phyloP scores from a whole-genome alignment of 1,284 basidiomycete genomes.

The Meira miltonrushii region DNA sequence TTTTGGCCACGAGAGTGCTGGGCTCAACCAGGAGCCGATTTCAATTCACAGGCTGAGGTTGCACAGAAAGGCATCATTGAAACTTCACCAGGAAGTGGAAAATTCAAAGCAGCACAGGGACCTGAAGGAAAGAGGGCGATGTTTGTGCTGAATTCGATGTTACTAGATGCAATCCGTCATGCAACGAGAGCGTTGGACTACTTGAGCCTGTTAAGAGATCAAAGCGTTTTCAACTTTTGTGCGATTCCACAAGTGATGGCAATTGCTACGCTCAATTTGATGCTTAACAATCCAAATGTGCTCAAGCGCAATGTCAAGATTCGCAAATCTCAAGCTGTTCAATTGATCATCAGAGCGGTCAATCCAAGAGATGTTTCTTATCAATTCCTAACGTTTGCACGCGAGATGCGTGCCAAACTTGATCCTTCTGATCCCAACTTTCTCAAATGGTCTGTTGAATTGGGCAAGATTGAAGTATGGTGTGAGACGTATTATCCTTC shows the following conservation, averaged over 20 bases:
- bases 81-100: slow-evolving; percentile 20
- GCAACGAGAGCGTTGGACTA: slow-evolving; percentile 84
- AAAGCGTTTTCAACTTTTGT: slow-evolving; percentile 92
- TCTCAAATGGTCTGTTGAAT: slow-evolving; percentile 40
- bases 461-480: slow-evolving; percentile 47
- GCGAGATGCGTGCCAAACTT: slow-evolving; percentile 75
- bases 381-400: slow-evolving; percentile 77
- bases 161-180: slow-evolving; percentile 81
- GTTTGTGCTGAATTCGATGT: slow-evolving; percentile 66
- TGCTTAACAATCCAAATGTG: slow-evolving; percentile 90
- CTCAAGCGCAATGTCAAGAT: slow-evolving; percentile 91
- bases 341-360: slow-evolving; percentile 84
- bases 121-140: slow-evolving; percentile 39
- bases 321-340: slow-evolving; percentile 80
- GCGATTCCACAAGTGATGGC: slow-evolving; percentile 95
- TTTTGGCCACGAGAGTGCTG: slow-evolving; percentile 97
- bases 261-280: slow-evolving; percentile 82
- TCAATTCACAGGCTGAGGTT: slow-evolving; percentile 37
- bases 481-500: slow-evolving; percentile 47
- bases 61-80: slow-evolving; percentile 40
- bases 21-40: slow-evolving; percentile 55
- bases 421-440: slow-evolving; percentile 79
- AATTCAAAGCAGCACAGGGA: slow-evolving; percentile 21
- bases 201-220: slow-evolving; percentile 77
- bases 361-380: slow-evolving; percentile 87